Base-by-base conservation (phyloP, 768 basidiomycete genomes). In the Macrocybe gigantea region DNA sequence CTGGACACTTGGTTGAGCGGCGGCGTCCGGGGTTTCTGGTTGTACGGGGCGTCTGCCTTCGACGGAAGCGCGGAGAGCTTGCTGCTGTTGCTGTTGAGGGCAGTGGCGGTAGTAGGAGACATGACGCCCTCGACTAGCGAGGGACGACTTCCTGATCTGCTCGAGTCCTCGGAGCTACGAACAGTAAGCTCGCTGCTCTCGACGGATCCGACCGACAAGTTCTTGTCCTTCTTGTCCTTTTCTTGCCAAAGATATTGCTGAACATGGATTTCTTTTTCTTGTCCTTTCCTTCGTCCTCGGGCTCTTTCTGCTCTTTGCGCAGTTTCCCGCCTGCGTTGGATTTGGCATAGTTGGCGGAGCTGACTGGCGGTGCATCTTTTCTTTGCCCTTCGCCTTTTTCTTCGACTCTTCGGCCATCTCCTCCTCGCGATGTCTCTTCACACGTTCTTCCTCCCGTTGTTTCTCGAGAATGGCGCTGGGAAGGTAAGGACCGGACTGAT, bases 181-280 rank as follows among this genome's bases (percentile, higher is more conserved):
- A 56, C 60, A 5, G 50, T 60, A 31, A 71, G 64, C 13, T 75
- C 75, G 29, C 70, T 73, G 38, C 76, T 78, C 35, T 83, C 84
- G 39, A 74, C 61, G 0, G 78, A 80, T 5, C 70, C 68, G 44
- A 74, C 63, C 0, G 75, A 74, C 2, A 64, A 44, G 32, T 62
- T 71, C 44, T 83, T 83, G 44, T 81, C 82, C 61, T 82, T 82
- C 67, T 85, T 88, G 57, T 88, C 81, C 64, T 86, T 93, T 80
- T 83, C 56, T 85, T 70, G 12, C 76, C 75, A 61, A 95, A 95
- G 42, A 97, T 58, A 0, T 83, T 74, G 10, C 82, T 75, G 53
- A 96, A 85, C 48, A 97, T 75, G 3, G 86, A 82, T 3, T 80
- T 67, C 47, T 79, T 83, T 67, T 83, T 85, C 66, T 85, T 83